These are phyloP conservation scores for Lecanoromycetidae sp. DNA, from an alignment of 2,329 filamentous ascomycete species.

Conservation along the genomic window DNA sequence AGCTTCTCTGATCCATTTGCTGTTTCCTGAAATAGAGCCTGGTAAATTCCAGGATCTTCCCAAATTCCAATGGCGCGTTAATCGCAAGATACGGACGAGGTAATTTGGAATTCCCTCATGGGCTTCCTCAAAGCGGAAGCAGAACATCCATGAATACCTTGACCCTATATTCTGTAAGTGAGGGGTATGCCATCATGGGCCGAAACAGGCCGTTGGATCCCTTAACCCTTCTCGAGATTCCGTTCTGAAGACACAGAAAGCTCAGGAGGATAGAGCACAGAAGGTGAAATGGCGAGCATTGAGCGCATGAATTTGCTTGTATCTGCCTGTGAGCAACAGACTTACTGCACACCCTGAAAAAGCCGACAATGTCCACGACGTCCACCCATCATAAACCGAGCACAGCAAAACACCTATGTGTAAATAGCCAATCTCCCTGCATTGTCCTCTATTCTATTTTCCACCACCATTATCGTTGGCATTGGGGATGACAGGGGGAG, in stretches of 20 bases:
- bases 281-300: background rate
- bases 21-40: no score
- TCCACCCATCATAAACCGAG: constrained; percentile 8
- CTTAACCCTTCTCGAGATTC: no score
- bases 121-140: no score
- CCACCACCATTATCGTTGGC: constrained; percentile 7
- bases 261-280: background rate
- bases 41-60: no score
- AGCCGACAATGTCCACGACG: constrained; percentile 3
- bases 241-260: background rate
- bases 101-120: no score
- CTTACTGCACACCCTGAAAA: constrained; percentile 8
- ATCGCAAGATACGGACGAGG: no score
- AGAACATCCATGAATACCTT: no score
- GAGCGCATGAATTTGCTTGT: background rate
- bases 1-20: no score
- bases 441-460: background rate
- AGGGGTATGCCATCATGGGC: no score
- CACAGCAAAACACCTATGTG: constrained; percentile 8
- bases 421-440: constrained; percentile 3
- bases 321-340: constrained; percentile 9
- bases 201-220: no score
- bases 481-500: constrained; percentile 2
- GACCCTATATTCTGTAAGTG: no score
- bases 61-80: no score